phyloP scores from a whole-genome alignment of 2,329 filamentous ascomycete genomes.

The Pseudocercospora ulei region DNA sequence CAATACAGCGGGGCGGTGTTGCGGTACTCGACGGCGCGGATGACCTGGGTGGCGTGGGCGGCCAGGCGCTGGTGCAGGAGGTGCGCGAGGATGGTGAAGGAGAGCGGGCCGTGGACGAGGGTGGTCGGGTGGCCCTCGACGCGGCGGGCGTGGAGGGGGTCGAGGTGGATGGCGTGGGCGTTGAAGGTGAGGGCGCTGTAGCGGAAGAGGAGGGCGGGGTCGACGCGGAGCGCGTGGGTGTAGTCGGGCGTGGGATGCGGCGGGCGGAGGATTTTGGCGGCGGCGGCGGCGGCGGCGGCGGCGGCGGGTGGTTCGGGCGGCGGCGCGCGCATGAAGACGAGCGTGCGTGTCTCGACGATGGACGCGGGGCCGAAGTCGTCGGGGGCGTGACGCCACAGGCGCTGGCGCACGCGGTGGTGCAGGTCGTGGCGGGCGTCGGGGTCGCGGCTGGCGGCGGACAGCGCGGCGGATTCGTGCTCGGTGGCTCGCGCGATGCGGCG shows the following conservation, averaged over 20 bases:
- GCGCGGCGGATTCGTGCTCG: slow-evolving; percentile 28
- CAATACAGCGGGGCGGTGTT: slow-evolving; percentile 76
- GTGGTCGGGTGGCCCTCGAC: slow-evolving; percentile 65
- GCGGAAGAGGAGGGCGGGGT: slow-evolving; percentile 66
- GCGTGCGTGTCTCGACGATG: slow-evolving; percentile 49
- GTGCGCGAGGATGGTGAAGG: slow-evolving; percentile 64
- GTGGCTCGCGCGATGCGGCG: slow-evolving; percentile 39
- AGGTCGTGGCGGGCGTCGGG: slow-evolving; percentile 26
- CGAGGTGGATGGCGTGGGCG: slow-evolving; percentile 81
- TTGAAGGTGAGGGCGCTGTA: slow-evolving; percentile 90
- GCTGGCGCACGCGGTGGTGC: slow-evolving; percentile 35
- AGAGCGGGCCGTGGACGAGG: slow-evolving; percentile 80
- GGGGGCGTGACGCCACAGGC: slow-evolving; percentile 40
- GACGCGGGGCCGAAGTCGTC: slow-evolving; percentile 38
- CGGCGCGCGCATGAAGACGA: slow-evolving; percentile 54
- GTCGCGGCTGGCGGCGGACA: slow-evolving; percentile 36
- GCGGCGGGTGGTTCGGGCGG: slow-evolving; percentile 36
- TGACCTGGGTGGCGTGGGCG: slow-evolving; percentile 31
- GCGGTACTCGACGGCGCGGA: slow-evolving; percentile 60
- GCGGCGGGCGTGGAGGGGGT: slow-evolving; percentile 57
- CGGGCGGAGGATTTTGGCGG: slow-evolving; percentile 39
- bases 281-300: slow-evolving; percentile 27
- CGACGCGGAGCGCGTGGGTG: slow-evolving; percentile 54
- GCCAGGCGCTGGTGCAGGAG: slow-evolving; percentile 51
- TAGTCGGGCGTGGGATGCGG: slow-evolving; percentile 45